These are phyloP conservation scores for Scheffersomyces titani DNA, from an alignment of 1,139 yeast genomes.

Conservation along the genomic window DNA sequence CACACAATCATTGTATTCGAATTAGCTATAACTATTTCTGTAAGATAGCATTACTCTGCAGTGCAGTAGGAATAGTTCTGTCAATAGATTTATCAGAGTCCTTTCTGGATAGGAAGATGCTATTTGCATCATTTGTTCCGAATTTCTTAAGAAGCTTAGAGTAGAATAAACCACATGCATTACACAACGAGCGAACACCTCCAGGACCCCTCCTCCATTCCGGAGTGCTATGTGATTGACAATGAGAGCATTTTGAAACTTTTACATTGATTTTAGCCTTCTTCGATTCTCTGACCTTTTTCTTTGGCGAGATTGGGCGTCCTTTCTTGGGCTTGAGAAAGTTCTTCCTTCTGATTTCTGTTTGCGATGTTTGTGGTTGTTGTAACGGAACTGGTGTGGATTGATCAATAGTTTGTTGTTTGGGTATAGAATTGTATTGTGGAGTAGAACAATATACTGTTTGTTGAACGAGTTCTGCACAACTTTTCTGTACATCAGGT, in stretches of 20 bases:
- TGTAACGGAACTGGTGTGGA: neutral
- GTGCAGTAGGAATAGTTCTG: conserved; percentile 13
- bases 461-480: neutral
- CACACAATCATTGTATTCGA: neutral
- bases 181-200: conserved; percentile 25
- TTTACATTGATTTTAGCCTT: neutral
- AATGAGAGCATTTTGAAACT: conserved; percentile 18
- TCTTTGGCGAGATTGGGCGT: neutral
- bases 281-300: neutral
- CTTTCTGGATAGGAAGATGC: conserved; percentile 10
- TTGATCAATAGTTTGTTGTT: neutral
- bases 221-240: conserved; percentile 24
- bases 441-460: neutral
- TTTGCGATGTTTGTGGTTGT: neutral
- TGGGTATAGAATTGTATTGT: neutral
- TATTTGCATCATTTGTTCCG: conserved; percentile 17
- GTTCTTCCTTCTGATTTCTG: neutral
- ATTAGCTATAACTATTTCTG: neutral
- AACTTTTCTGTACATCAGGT: neutral
- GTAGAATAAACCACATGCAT: conserved; percentile 30
- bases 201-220: conserved; percentile 33
- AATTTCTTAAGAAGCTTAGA: conserved; percentile 23
- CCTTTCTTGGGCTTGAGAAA: neutral
- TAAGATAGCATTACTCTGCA: neutral
- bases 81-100: conserved; percentile 5